These are phyloP conservation scores for Plectosphaerella plurivora DNA, from an alignment of 2,329 filamentous ascomycete genomes.

Conservation along the genomic window DNA sequence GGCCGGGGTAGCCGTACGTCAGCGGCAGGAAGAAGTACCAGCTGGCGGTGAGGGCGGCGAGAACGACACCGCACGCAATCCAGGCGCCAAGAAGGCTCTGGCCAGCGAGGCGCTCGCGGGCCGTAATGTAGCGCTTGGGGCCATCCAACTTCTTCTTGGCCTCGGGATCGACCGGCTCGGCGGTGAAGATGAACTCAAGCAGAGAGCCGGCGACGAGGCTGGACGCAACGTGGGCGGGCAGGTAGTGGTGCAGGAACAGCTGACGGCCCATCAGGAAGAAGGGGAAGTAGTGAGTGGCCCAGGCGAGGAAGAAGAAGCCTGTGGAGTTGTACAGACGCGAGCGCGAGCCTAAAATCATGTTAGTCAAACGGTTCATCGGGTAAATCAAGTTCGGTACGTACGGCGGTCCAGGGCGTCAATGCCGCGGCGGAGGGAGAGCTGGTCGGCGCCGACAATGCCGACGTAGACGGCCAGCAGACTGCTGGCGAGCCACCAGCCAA, in stretches of 20 bases:
- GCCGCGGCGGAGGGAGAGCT: slow-evolving; percentile 87
- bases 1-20: slow-evolving; percentile 90
- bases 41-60: slow-evolving; percentile 64
- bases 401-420: slow-evolving; percentile 90
- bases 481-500: slow-evolving; percentile 96
- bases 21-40: slow-evolving; percentile 94
- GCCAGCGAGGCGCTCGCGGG: slow-evolving; percentile 73
- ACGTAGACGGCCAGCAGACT: slow-evolving; percentile 89
- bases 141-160: slow-evolving; percentile 33
- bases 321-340: slow-evolving; percentile 97
- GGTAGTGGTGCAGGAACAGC: slow-evolving; percentile 95
- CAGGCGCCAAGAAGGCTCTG: slow-evolving; percentile 76
- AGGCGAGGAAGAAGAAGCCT: slow-evolving; percentile 97
- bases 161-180: slow-evolving; percentile 66
- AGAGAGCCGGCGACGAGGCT: slow-evolving; percentile 85
- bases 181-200: slow-evolving; percentile 93
- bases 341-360: slow-evolving; percentile 63
- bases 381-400: slow-evolving; percentile 49
- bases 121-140: slow-evolving; percentile 63
- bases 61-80: slow-evolving; percentile 69
- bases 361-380: slow-evolving; percentile 15
- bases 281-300: slow-evolving; percentile 95
- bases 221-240: slow-evolving; percentile 90
- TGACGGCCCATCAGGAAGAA: slow-evolving; percentile 99
- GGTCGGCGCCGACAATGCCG: slow-evolving; percentile 87